Conservation (phyloP, 2,329 filamentous ascomycete species). For the Zalaria sp. region DNA sequence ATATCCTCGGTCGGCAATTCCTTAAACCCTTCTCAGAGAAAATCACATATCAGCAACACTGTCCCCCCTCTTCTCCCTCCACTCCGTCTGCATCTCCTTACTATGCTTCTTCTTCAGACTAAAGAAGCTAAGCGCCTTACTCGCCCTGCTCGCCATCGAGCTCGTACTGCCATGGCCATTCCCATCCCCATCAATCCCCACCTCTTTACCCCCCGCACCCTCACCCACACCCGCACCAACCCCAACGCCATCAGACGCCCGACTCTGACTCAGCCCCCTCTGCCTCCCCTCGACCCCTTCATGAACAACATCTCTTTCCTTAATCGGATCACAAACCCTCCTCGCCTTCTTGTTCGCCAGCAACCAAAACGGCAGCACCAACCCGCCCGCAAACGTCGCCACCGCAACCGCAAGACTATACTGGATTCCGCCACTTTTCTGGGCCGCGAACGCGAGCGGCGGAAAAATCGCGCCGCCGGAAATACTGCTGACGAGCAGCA, state of each 20-base stretch:
- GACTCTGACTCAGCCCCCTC: too few relatives aligned
- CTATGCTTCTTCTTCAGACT: slow-evolving; percentile 13
- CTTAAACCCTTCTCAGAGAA: too few relatives aligned
- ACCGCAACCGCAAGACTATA: slow-evolving; percentile 41
- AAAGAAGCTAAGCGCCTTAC: slow-evolving; percentile 17
- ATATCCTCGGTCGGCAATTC: too few relatives aligned
- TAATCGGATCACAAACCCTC: slow-evolving; percentile 29
- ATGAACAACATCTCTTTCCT: slow-evolving; percentile 2
- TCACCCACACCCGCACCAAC: too few relatives aligned
- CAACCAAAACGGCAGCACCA: slow-evolving; percentile 40
- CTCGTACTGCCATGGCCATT: slow-evolving; percentile 8
- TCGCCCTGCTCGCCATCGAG: slow-evolving; percentile 14
- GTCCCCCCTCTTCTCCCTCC: slow-evolving; percentile 1
- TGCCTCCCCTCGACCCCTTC: background rate
- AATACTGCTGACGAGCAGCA: slow-evolving; percentile 39
- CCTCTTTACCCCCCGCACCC: too few relatives aligned
- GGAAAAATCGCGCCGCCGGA: slow-evolving; percentile 41
- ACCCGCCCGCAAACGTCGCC: slow-evolving; percentile 35
- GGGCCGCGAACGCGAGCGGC: slow-evolving; percentile 37
- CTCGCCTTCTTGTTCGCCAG: slow-evolving; percentile 33
- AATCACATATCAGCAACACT: too few relatives aligned
- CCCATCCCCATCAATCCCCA: too few relatives aligned
- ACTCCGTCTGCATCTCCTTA: slow-evolving; percentile 5
- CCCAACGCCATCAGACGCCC: too few relatives aligned
- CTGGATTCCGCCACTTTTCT: slow-evolving; percentile 21